Conservation (phyloP, 495 filamentous ascomycete species). For the Aspergillus kassunensis region DNA sequence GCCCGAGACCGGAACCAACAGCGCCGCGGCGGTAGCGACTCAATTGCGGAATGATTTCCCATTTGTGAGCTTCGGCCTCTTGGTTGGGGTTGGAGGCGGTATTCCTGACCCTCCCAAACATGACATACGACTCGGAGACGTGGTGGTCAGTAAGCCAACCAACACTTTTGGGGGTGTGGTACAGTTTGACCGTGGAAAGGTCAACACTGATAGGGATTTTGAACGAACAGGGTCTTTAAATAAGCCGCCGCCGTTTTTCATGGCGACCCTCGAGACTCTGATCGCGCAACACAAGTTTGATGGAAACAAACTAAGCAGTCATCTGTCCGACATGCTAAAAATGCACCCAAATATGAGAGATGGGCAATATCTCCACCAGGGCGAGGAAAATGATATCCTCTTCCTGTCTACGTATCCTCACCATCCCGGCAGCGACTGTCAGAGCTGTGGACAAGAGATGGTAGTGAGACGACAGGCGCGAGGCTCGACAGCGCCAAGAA, state of each 20-base stretch:
- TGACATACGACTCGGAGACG: conserved; percentile 34
- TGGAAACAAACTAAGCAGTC: conserved; percentile 4
- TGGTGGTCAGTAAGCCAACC: conserved; percentile 30
- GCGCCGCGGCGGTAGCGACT: neutral
- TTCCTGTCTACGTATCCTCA: neutral
- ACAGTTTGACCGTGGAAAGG: conserved; percentile 39
- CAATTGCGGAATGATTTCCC: neutral
- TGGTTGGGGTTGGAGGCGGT: conserved; percentile 38
- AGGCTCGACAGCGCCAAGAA: neutral
- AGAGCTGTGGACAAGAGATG: neutral
- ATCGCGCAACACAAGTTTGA: conserved; percentile 4
- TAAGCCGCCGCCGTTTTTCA: conserved; percentile 25
- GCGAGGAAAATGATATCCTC: neutral
- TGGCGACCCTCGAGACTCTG: conserved; percentile 27
- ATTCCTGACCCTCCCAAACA: conserved; percentile 17
- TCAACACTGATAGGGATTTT: conserved; percentile 22
- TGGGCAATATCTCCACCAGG: neutral
- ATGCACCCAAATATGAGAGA: neutral
- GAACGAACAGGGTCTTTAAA: conserved; percentile 32
- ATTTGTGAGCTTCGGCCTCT: neutral
- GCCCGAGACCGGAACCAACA: neutral
- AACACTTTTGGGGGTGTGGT: conserved; percentile 21
- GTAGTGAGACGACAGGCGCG: neutral
- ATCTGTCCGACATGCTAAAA: conserved; percentile 13
- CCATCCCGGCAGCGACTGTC: neutral